Base-by-base conservation (phyloP, 148 eudicot species). In the Cornus florida region DNA sequence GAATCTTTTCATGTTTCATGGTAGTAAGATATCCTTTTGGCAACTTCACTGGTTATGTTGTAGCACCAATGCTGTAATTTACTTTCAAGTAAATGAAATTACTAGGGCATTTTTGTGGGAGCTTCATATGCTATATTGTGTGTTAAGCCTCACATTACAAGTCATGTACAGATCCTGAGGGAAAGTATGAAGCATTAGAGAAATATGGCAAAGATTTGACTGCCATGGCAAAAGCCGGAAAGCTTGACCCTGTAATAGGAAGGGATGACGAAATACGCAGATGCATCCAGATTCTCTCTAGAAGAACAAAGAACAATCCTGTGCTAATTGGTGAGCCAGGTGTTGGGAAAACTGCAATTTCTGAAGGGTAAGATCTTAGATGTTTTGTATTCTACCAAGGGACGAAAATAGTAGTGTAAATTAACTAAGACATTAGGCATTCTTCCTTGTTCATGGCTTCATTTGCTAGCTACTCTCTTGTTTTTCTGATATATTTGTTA, bases 311-410 rank as follows among this genome's bases (percentile, higher is more conserved):
- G 89, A 95, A 93, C 74, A 95, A 95, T 79, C 97, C 99, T 74
- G 97, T 95, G 75, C 87, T 95, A 78, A 95, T 95, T 80, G 99
- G 99, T 57, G 99, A 95, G 84, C 99, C 99, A 72, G 99, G 99
- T 78, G 99, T 95, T 53, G 99, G 99, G 72, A 95, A 95, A 90
- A 93, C 99, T 57, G 99, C 97, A 33, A 95, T 95, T 75, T 95
- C 98, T 75, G 99, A 96, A 82, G 98, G 98, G 98, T 93, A 84
- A 79, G 93, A 60, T 24, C 56, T 14, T 62, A 62, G 59, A 16
- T 53, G 4, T 53, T 9, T 13, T 53, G 16, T 70, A 67, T 9
- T 20, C 10, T 67, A 4, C 10, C 32, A 53, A 16, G 70, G 57
- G 35, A 65, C 38, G 16, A 7, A 8, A 65, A 23, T 39, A 43